phyloP scores from a whole-genome alignment of 2,329 filamentous ascomycete genomes.

The Periglandula ipomoeae region DNA sequence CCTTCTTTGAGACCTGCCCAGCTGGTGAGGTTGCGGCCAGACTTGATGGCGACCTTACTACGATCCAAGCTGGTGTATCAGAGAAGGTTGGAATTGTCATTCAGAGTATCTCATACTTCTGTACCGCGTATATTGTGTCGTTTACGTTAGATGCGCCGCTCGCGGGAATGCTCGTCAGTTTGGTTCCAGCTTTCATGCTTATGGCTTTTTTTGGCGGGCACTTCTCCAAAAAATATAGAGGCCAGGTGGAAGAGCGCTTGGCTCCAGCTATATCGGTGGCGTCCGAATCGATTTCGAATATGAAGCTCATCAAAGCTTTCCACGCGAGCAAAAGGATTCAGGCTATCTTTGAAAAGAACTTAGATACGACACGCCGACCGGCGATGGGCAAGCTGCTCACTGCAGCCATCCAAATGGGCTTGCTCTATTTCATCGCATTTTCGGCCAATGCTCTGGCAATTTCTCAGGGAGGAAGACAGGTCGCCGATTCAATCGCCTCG shows the following conservation, averaged over 20 bases:
- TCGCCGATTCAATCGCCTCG: conserved; percentile 25
- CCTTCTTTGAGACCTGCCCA: conserved; percentile 53
- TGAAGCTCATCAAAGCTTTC: conserved; percentile 54
- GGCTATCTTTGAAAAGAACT: conserved; percentile 43
- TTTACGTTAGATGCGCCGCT: conserved; percentile 53
- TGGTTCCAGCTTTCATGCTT: conserved; percentile 52
- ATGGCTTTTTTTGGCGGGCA: conserved; percentile 46
- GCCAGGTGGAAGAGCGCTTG: conserved; percentile 40
- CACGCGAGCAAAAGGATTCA: conserved; percentile 49
- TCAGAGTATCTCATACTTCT: conserved; percentile 52
- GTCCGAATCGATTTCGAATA: conserved; percentile 49
- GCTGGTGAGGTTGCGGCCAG: conserved; percentile 54
- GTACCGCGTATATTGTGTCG: conserved; percentile 57
- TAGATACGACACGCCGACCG: conserved; percentile 38
- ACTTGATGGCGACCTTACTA: conserved; percentile 55
- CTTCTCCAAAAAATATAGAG: conserved; percentile 42
- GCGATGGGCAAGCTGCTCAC: conserved; percentile 49
- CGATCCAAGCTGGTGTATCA: conserved; percentile 56
- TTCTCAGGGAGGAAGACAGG: conserved; percentile 41
- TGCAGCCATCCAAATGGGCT: conserved; percentile 47
- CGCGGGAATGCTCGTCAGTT: conserved; percentile 53
- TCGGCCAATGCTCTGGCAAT: conserved; percentile 58
- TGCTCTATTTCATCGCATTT: conserved; percentile 60
- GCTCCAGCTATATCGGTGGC: conserved; percentile 52
- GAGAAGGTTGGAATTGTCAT: conserved; percentile 64